Evolutionary conservation across 495 filamentous ascomycete species (phyloP), one percentile per base, ranked within the genome.

Genomic region (Lindgomyces ingoldianus): DNA sequence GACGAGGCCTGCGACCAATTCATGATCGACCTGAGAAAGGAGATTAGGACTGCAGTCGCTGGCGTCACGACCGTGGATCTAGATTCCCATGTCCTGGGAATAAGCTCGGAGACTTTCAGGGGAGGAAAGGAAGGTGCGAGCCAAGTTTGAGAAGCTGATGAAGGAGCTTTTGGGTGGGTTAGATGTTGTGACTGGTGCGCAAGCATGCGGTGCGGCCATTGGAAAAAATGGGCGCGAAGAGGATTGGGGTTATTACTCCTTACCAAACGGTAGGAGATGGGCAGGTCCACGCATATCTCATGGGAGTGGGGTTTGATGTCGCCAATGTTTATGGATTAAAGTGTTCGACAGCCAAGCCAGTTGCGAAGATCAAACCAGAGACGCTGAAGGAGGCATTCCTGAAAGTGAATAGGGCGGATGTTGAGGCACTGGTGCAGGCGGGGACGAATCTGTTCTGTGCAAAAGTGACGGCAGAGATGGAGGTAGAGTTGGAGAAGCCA

Each of bases 81-180:
- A 39, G 62, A 65, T 45, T 65, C 25, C 62, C 22, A 58, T 25
- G 62, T 65, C 14, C 49, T 65, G 62, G 62, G 62, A 9, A 65
- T 65, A 54, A 56, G 36, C 21, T 49, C 45, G 1, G 53, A 65
- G 45, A 50, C 62, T 3, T 65, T 65, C 53, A 58, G 62, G 62
- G 53, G 62, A 2, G 62, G 62, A 0, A 65, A 33, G 19, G 44
- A n/a, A 21, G 62, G 62, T 3, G 62, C 53, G 3, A 29, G n/a
- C 52, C 3, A 49, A 57, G 33, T 65, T 65, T 44, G 54, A 57
- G 27, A 54, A 41, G 14, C 27, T 46, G 26, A 65, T 65, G 62
- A 58, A 51, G 53, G 62, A 58, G 21, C 62, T 58, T 10, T 65
- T 42, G 25, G 60, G 60, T 1, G 60, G 60, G 1, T 24, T 65